These are phyloP conservation scores for Pterulicium gracile DNA, from an alignment of 1,284 basidiomycete genomes.

Conservation along the genomic window DNA sequence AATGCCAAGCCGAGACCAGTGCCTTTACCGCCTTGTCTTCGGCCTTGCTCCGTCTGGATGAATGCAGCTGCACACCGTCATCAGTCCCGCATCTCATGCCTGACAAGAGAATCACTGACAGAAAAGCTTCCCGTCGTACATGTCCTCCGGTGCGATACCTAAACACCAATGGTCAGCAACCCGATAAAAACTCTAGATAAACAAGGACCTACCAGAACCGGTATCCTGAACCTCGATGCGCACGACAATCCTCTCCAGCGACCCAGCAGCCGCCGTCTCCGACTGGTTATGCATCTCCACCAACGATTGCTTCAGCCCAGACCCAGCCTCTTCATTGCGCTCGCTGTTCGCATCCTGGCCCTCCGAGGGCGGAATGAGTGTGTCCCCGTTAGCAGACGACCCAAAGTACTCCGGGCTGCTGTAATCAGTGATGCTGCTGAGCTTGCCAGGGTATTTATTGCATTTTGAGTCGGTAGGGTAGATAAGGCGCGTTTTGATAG, in stretches of 20 bases:
- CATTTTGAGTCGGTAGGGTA: not conserved
- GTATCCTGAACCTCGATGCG: slow-evolving; percentile 78
- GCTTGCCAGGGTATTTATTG: not conserved
- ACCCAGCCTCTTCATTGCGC: not conserved
- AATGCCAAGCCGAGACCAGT: slow-evolving; percentile 83
- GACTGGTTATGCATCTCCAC: slow-evolving; percentile 42
- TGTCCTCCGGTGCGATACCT: slow-evolving; percentile 53
- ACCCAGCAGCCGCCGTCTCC: slow-evolving; percentile 16
- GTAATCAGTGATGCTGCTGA: not conserved
- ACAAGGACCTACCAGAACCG: slow-evolving; percentile 40
- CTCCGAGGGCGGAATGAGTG: not conserved
- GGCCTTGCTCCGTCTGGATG: slow-evolving; percentile 72
- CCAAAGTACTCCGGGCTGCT: not conserved
- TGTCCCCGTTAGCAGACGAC: not conserved
- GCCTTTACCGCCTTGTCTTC: slow-evolving; percentile 81
- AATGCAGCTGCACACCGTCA: slow-evolving; percentile 45
- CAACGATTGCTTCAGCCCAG: slow-evolving; percentile 28
- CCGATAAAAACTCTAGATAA: not conserved
- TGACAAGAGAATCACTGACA: slow-evolving; percentile 20
- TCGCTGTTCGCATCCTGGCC: not conserved
- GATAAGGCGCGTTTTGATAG: not conserved
- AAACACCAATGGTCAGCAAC: not conserved
- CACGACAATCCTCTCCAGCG: slow-evolving; percentile 55
- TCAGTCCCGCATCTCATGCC: slow-evolving; percentile 1
- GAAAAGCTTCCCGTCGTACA: slow-evolving; percentile 66